Evolutionary conservation across 2,329 filamentous ascomycete genomes (phyloP).

Genomic region (Epichloe elymi): DNA sequence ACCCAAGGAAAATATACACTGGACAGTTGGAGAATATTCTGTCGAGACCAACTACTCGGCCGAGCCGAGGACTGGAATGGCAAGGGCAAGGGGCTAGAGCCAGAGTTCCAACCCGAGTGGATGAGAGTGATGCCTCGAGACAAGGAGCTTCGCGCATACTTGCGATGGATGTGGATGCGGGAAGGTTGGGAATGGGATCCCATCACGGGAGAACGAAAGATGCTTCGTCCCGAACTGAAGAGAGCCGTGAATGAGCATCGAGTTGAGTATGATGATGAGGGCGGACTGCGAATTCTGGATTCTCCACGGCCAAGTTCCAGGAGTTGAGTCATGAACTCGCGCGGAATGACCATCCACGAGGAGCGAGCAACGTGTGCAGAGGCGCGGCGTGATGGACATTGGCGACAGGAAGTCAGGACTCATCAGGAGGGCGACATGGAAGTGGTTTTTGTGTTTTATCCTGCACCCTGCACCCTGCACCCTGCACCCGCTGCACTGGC

Average conservation of each 20-base stretch:
- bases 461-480: no score
- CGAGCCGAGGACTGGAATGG: constrained; percentile 55
- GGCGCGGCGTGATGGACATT: no score
- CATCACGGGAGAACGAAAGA: constrained; percentile 47
- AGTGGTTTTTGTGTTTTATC: no score
- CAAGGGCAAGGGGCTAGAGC: constrained; percentile 22
- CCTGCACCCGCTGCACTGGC: no score
- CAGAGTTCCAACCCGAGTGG: constrained; percentile 73
- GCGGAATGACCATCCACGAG: neutral
- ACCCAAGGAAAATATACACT: constrained; percentile 72
- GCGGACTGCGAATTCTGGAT: constrained; percentile 31
- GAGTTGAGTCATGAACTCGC: neutral
- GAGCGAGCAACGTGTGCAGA: neutral
- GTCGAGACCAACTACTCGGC: constrained; percentile 62
- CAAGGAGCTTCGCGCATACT: constrained; percentile 77
- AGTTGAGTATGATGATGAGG: constrained; percentile 41
- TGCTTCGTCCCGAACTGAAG: constrained; percentile 39
- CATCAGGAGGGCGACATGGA: no score
- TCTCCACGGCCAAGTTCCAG: neutral
- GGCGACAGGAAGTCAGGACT: no score
- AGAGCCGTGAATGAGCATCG: constrained; percentile 43
- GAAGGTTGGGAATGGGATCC: constrained; percentile 77
- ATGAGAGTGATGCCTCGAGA: constrained; percentile 71
- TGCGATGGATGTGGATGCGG: constrained; percentile 85
- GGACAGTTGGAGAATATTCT: constrained; percentile 91